Percentiles rank a stretch among this genome's conserved stretches.
Conservation (phyloP, 2,329 filamentous ascomycete genomes). For the Trichoderma arundinaceum region DNA sequence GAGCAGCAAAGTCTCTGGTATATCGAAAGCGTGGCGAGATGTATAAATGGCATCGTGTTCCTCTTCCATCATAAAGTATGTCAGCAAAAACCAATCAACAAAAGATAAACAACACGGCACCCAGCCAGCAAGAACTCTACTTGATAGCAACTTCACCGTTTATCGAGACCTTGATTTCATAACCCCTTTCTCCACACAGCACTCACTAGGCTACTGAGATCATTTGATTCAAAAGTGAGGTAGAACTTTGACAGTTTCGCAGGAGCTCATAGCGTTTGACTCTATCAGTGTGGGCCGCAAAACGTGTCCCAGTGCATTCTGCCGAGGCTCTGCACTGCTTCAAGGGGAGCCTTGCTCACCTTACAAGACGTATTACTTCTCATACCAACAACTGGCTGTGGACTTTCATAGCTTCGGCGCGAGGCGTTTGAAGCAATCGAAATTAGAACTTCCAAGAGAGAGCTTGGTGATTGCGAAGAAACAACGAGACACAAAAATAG, state of each 20-base stretch:
- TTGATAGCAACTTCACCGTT: neutral
- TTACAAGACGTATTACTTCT: neutral
- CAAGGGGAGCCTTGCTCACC: neutral
- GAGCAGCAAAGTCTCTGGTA: neutral
- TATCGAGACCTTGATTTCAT: neutral
- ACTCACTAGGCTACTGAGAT: neutral
- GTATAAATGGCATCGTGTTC: slow-evolving; percentile 13
- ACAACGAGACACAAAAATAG: neutral
- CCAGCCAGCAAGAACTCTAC: neutral
- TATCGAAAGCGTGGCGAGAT: neutral
- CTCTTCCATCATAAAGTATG: neutral
- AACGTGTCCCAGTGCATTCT: no score
- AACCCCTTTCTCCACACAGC: neutral
- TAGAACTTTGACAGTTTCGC: no score
- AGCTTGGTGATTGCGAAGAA: neutral
- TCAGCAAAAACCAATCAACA: neutral
- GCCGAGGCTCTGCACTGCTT: neutral
- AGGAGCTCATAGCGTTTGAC: neutral
- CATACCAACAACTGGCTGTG: neutral
- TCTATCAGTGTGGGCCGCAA: neutral
- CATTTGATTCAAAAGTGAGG: no score
- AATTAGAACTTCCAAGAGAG: neutral
- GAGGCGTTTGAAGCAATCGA: neutral
- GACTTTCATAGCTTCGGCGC: neutral
- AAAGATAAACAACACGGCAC: neutral